These are phyloP conservation scores for Biscogniauxia marginata DNA, from an alignment of 2,329 filamentous ascomycete species.

Conservation along the genomic window DNA sequence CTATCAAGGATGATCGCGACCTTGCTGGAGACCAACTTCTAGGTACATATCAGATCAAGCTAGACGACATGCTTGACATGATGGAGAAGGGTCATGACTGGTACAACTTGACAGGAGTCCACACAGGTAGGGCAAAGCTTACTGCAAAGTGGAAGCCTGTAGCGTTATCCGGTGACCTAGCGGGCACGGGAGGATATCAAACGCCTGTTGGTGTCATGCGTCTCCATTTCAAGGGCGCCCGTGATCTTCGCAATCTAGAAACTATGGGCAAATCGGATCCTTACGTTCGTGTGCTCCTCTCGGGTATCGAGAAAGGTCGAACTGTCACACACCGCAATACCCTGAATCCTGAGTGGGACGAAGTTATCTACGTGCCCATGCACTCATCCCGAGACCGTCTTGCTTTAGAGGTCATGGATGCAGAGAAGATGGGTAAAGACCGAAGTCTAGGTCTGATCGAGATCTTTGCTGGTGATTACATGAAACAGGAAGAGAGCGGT, in stretches of 20 bases:
- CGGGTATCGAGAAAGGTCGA: constrained; percentile 84
- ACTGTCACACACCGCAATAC: constrained; percentile 97
- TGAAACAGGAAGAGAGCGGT: constrained; percentile 73
- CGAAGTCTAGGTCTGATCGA: constrained; percentile 82
- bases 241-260: constrained; percentile 85
- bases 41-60: constrained; percentile 90
- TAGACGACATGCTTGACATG: constrained; percentile 88
- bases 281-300: constrained; percentile 84
- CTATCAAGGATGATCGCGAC: constrained; percentile 94
- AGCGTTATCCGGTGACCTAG: constrained; percentile 72
- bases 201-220: constrained; percentile 95
- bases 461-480: constrained; percentile 73
- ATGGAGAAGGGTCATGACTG: constrained; percentile 94
- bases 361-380: constrained; percentile 90
- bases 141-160: constrained; percentile 95
- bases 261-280: constrained; percentile 96
- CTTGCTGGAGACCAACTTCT: constrained; percentile 78
- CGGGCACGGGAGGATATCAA: constrained; percentile 82
- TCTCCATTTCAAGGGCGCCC: constrained; percentile 83
- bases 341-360: constrained; percentile 92
- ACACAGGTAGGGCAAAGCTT: constrained; percentile 85
- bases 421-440: constrained; percentile 89
- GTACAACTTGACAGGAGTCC: constrained; percentile 83
- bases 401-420: constrained; percentile 92
- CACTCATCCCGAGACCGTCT: constrained; percentile 83